These are phyloP conservation scores for Pseudoturritis turrita DNA, from an alignment of 345 rosid genomes.

Conservation along the genomic window DNA sequence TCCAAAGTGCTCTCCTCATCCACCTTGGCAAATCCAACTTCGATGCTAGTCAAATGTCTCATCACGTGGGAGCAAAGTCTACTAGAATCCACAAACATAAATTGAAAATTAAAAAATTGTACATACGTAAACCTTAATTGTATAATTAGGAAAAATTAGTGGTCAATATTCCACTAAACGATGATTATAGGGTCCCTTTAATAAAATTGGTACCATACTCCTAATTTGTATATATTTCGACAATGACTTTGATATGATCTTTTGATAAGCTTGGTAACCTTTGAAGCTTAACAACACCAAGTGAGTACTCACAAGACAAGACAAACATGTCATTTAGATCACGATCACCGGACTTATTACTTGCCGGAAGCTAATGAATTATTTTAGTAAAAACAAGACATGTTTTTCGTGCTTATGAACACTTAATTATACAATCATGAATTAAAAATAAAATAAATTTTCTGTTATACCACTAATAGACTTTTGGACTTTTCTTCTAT, in stretches of 20 bases:
- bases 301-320: conserved; percentile 10
- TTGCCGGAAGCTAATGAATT: too few species aligned
- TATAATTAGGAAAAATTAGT: neutral
- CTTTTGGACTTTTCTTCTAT: neutral
- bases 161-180: neutral
- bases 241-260: neutral
- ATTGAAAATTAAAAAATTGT: too few species aligned
- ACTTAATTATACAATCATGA: neutral
- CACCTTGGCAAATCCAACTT: neutral
- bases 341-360: too few species aligned
- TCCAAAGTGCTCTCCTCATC: neutral
- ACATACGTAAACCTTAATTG: neutral
- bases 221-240: neutral
- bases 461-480: neutral
- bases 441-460: too few species aligned
- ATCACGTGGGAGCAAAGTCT: conserved; percentile 1
- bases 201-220: neutral
- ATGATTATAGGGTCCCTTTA: conserved; percentile 1
- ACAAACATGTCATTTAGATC: too few species aligned
- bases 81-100: neutral
- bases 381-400: too few species aligned
- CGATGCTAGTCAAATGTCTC: neutral
- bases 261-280: conserved; percentile 14
- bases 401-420: neutral
- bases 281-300: conserved; percentile 12